These are phyloP conservation scores for Lepidium didymum DNA, from an alignment of 345 rosid genomes.

Conservation along the genomic window DNA sequence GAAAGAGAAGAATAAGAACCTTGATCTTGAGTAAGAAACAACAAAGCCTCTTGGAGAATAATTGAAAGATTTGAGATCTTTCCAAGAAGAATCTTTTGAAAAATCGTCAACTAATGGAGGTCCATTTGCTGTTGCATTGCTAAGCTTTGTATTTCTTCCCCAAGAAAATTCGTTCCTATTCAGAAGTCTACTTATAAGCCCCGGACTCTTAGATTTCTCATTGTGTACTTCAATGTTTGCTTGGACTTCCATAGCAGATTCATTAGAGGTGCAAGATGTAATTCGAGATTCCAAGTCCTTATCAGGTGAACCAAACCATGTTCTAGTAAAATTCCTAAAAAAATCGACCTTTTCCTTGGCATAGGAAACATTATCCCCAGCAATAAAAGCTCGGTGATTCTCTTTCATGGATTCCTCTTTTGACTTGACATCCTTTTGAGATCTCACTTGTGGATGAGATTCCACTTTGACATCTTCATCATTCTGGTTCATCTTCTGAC, in stretches of 20 bases:
- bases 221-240: slow-evolving; percentile 12
- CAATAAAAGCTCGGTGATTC: not conserved
- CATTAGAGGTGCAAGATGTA: slow-evolving; percentile 14
- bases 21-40: slow-evolving; percentile 53
- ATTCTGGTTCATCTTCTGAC: slow-evolving; percentile 7
- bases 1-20: slow-evolving; percentile 37
- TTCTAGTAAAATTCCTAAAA: slow-evolving; percentile 31
- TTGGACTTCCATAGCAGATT: slow-evolving; percentile 23
- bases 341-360: slow-evolving; percentile 20
- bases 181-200: slow-evolving; percentile 32
- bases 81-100: slow-evolving; percentile 47
- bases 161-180: slow-evolving; percentile 30
- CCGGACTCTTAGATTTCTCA: slow-evolving; percentile 16
- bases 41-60: slow-evolving; percentile 44
- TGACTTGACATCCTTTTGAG: slow-evolving; percentile 19
- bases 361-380: slow-evolving; percentile 16
- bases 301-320: slow-evolving; percentile 39
- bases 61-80: slow-evolving; percentile 50
- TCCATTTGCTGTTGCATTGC: slow-evolving; percentile 28
- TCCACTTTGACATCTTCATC: slow-evolving; percentile 23
- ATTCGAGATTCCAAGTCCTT: slow-evolving; percentile 3
- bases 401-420: slow-evolving; percentile 1
- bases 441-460: slow-evolving; percentile 1
- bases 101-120: slow-evolving; percentile 26
- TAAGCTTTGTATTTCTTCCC: slow-evolving; percentile 19